phyloP scores from a whole-genome alignment of 2,329 filamentous ascomycete species.

The Biscogniauxia sp. region DNA sequence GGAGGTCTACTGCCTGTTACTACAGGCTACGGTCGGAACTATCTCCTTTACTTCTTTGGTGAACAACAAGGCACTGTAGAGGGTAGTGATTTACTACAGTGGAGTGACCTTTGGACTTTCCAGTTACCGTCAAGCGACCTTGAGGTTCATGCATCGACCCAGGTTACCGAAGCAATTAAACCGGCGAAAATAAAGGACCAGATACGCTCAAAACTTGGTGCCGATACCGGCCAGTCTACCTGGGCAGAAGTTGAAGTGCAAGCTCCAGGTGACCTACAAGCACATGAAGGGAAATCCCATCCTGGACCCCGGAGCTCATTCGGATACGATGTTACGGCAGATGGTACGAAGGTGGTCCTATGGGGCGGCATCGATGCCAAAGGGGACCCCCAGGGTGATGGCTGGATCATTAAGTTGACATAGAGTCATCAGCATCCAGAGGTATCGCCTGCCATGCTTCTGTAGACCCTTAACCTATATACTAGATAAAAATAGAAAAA shows the following conservation, averaged over 20 bases:
- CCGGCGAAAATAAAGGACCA: slow-evolving; percentile 50
- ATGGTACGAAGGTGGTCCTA: slow-evolving; percentile 46
- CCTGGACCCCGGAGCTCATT: slow-evolving; percentile 40
- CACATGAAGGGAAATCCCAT: slow-evolving; percentile 40
- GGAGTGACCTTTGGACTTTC: slow-evolving; percentile 50
- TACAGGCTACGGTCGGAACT: slow-evolving; percentile 51
- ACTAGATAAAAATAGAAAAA: background rate
- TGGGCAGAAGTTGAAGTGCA: slow-evolving; percentile 51
- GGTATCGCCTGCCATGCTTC: background rate
- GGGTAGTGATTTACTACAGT: slow-evolving; percentile 24
- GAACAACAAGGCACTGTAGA: slow-evolving; percentile 26
- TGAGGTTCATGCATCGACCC: slow-evolving; percentile 18
- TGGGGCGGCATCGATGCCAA: slow-evolving; percentile 51
- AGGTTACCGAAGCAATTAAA: slow-evolving; percentile 36
- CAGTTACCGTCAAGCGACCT: slow-evolving; percentile 43
- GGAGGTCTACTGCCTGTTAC: slow-evolving; percentile 45
- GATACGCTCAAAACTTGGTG: slow-evolving; percentile 41
- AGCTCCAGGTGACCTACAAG: slow-evolving; percentile 40
- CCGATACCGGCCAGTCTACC: slow-evolving; percentile 44
- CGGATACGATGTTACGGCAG: slow-evolving; percentile 40
- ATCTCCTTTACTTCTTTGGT: slow-evolving; percentile 51
- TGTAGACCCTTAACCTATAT: background rate
- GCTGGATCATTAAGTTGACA: slow-evolving; percentile 36
- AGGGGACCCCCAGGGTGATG: slow-evolving; percentile 39
- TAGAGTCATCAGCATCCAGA: slow-evolving; percentile 5